Conservation (phyloP, 2,329 filamentous ascomycete genomes). For the Aspergillus vadensis region DNA sequence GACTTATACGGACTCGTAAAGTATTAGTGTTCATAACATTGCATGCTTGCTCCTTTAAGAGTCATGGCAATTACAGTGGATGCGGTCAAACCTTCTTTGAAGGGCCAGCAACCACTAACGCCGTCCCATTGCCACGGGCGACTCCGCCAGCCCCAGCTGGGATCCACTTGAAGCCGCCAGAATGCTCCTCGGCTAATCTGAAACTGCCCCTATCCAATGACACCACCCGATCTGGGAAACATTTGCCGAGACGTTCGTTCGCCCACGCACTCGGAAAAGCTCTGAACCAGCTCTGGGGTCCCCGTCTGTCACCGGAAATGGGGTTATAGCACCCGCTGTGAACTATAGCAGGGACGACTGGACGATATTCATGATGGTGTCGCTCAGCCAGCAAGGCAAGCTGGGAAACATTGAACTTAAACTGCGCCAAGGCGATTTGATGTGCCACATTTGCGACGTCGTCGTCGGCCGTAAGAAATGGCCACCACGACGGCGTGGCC, state of each 20-base stretch:
- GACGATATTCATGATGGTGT: background rate
- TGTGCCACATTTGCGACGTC: background rate
- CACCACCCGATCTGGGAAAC: slow-evolving; percentile 13
- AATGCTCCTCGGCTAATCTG: slow-evolving; percentile 26
- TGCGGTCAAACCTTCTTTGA: slow-evolving; percentile 10
- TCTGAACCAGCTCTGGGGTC: slow-evolving; percentile 11
- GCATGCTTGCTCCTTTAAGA: background rate
- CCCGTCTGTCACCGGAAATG: slow-evolving; percentile 2
- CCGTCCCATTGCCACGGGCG: slow-evolving; percentile 6
- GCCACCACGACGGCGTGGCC: background rate
- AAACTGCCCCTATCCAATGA: slow-evolving; percentile 19
- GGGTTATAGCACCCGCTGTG: slow-evolving; percentile 4
- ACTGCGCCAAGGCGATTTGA: background rate
- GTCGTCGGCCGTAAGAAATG: background rate
- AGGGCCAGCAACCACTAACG: slow-evolving; percentile 6
- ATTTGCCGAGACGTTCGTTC: slow-evolving; percentile 25
- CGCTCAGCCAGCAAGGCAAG: background rate
- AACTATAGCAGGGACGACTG: background rate
- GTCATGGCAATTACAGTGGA: slow-evolving; percentile 3
- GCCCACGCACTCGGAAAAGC: slow-evolving; percentile 20
- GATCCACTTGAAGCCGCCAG: slow-evolving; percentile 7
- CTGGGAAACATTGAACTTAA: background rate
- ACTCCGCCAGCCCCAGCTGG: slow-evolving; percentile 4
- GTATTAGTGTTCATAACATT: slow-evolving; percentile 3
- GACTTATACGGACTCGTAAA: background rate